phyloP scores from a whole-genome alignment of 73 alveolate genomes.

The Paramecium sonneborni region DNA sequence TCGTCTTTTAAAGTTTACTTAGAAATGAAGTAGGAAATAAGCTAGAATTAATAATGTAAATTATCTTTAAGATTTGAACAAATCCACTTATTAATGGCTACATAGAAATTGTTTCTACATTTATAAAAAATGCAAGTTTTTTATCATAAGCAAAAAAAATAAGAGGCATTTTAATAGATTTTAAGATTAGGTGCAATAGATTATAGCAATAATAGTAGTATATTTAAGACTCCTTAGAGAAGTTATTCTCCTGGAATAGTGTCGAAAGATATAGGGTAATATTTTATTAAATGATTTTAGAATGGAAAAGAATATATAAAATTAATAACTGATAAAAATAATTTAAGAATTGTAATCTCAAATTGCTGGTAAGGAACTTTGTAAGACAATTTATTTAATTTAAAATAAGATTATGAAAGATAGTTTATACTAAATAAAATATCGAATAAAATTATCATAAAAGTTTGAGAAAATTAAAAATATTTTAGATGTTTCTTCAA shows the following conservation, averaged over 20 bases:
- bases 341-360: background rate
- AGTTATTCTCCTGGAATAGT: slow-evolving; percentile 13
- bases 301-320: background rate
- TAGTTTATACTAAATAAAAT: background rate
- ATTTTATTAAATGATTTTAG: background rate
- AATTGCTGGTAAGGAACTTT: slow-evolving; percentile 28
- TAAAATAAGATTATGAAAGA: background rate
- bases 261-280: slow-evolving; percentile 11
- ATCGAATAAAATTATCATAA: background rate
- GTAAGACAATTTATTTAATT: background rate
- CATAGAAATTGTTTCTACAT: background rate
- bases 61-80: background rate
- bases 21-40: background rate
- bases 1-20: background rate
- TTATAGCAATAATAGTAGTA: slow-evolving; percentile 6
- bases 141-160: background rate
- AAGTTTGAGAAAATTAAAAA: background rate
- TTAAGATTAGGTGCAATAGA: slow-evolving; percentile 3
- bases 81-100: background rate
- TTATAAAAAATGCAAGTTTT: background rate
- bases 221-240: background rate
- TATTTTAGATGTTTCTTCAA: background rate
- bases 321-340: background rate
- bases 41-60: background rate
- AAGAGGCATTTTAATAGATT: background rate